These are phyloP conservation scores for Trichoderma atroviride DNA, from an alignment of 2,329 filamentous ascomycete species.

Conservation along the genomic window DNA sequence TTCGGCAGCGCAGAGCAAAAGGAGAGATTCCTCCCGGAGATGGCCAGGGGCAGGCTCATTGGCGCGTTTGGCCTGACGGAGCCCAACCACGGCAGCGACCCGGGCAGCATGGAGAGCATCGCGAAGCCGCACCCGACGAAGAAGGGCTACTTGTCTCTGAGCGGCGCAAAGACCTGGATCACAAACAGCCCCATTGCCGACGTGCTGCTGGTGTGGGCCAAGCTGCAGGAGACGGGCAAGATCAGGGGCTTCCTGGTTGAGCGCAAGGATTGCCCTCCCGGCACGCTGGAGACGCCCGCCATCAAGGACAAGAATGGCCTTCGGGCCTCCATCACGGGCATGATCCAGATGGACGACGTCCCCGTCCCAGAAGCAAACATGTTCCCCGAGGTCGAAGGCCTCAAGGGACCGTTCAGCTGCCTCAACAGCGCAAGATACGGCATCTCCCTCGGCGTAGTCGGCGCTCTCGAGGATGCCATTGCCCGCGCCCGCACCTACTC, in stretches of 20 bases:
- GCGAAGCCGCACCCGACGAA: constrained; percentile 84
- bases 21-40: constrained; percentile 75
- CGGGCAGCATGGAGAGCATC: constrained; percentile 84
- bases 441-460: constrained; percentile 91
- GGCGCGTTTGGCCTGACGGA: constrained; percentile 91
- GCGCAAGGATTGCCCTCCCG: constrained; percentile 78
- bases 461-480: constrained; percentile 91
- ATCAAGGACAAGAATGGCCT: constrained; percentile 96
- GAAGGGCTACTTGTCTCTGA: constrained; percentile 77
- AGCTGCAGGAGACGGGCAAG: constrained; percentile 86
- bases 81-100: constrained; percentile 90
- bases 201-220: constrained; percentile 87
- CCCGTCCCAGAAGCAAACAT: constrained; percentile 90
- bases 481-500: constrained; percentile 79
- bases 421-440: constrained; percentile 92
- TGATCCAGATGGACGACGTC: constrained; percentile 93
- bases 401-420: constrained; percentile 88
- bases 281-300: constrained; percentile 86
- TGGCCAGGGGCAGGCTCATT: constrained; percentile 80
- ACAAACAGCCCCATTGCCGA: constrained; percentile 92
- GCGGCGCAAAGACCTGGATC: constrained; percentile 91
- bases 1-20: constrained; percentile 87
- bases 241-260: constrained; percentile 93
- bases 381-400: constrained; percentile 86
- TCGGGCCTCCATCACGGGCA: constrained; percentile 90